These are phyloP conservation scores for Penicillium sp. DNA, from an alignment of 2,329 filamentous ascomycete species.

Conservation along the genomic window DNA sequence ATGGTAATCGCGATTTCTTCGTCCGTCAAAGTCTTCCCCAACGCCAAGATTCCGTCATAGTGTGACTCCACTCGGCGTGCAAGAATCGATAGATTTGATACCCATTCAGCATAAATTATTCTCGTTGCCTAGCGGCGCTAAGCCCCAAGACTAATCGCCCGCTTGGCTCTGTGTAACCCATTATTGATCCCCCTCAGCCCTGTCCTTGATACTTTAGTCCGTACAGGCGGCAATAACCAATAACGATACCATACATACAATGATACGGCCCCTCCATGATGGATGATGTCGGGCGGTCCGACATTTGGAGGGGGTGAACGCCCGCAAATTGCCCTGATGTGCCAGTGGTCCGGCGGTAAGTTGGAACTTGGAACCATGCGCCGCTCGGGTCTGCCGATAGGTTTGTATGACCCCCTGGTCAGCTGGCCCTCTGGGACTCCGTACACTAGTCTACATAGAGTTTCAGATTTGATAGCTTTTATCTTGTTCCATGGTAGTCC, in stretches of 20 bases:
- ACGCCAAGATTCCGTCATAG: not conserved
- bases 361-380: not conserved
- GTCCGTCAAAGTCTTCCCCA: no score
- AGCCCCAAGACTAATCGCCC: not conserved
- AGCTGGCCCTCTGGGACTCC: not conserved
- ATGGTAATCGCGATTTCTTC: no score
- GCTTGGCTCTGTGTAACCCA: not conserved
- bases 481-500: not conserved
- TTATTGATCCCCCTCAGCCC: not conserved
- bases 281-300: not conserved
- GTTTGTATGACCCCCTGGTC: not conserved
- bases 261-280: not conserved
- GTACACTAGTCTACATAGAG: not conserved
- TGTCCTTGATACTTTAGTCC: not conserved
- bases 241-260: not conserved
- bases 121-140: slow-evolving; percentile 5
- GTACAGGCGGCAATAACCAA: not conserved
- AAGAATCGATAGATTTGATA: not conserved
- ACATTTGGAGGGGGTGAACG: not conserved
- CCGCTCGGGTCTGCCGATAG: not conserved
- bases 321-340: not conserved
- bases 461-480: not conserved
- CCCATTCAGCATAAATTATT: not conserved
- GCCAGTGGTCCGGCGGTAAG: not conserved
- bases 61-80: not conserved